phyloP scores from a whole-genome alignment of 768 basidiomycete genomes.

The Tephrocybe rancida region DNA sequence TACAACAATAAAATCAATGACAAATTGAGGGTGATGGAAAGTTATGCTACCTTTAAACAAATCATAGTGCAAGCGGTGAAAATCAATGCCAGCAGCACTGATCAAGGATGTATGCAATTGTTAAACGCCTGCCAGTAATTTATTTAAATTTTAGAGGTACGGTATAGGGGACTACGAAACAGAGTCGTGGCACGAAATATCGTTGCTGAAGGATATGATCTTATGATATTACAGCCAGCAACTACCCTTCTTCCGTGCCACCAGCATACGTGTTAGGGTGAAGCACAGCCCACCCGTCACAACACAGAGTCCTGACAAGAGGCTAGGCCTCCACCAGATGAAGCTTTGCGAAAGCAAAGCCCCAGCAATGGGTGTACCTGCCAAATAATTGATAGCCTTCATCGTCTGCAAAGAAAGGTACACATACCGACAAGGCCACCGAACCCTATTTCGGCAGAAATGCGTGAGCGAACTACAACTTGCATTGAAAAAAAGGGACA shows the following conservation, averaged over 20 bases:
- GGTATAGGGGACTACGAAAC: too few relatives aligned
- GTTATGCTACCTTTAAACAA: too few relatives aligned
- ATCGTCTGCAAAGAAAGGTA: not conserved
- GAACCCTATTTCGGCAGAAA: slow-evolving; percentile 28
- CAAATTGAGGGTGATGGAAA: too few relatives aligned
- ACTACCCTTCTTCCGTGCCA: slow-evolving; percentile 26
- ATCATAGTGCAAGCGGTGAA: too few relatives aligned
- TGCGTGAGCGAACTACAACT: not conserved
- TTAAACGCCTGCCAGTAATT: too few relatives aligned
- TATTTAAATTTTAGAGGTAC: too few relatives aligned
- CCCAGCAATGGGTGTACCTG: slow-evolving; percentile 61
- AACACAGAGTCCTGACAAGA: slow-evolving; percentile 52
- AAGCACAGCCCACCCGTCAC: slow-evolving; percentile 31
- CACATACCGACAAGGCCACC: slow-evolving; percentile 41
- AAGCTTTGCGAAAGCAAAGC: slow-evolving; percentile 52
- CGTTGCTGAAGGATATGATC: too few relatives aligned
- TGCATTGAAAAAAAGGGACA: not conserved
- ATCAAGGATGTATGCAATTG: too few relatives aligned
- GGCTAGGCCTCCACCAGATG: slow-evolving; percentile 59
- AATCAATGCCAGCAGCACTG: too few relatives aligned
- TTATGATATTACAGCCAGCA: slow-evolving; percentile 7
- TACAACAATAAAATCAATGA: too few relatives aligned
- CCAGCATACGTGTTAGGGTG: slow-evolving; percentile 25
- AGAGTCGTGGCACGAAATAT: too few relatives aligned
- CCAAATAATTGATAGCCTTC: not conserved